A percentile compares a stretch with the other conserved stretches of the same genome.
These are phyloP conservation scores for Lenzites betulinus DNA, from an alignment of 768 basidiomycete genomes.

Conservation along the genomic window DNA sequence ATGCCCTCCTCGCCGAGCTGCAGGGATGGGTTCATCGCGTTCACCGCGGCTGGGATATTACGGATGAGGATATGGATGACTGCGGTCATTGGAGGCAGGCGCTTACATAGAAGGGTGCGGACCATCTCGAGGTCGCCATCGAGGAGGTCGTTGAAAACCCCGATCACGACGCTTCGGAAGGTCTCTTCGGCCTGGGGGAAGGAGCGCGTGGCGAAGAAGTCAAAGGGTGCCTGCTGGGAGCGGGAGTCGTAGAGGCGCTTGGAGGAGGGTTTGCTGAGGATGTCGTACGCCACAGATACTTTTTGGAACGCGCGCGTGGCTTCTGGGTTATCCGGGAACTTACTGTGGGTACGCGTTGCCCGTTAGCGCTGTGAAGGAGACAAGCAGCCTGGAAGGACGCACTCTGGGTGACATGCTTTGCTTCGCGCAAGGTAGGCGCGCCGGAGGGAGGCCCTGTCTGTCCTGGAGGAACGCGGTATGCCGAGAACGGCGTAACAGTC, in stretches of 20 bases:
- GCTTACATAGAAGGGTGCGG: conserved; percentile 64
- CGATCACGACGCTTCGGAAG: conserved; percentile 69
- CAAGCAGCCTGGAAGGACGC: conserved; percentile 28
- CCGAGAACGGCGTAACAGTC: conserved; percentile 79
- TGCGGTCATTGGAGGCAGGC: not conserved
- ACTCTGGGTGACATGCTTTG: conserved; percentile 86
- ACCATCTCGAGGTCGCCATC: conserved; percentile 89
- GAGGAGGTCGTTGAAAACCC: conserved; percentile 79
- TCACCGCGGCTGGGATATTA: conserved; percentile 58
- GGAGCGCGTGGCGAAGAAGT: conserved; percentile 56
- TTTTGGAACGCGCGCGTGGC: conserved; percentile 87
- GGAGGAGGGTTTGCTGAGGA: conserved; percentile 72
- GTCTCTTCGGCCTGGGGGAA: conserved; percentile 74
- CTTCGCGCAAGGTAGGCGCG: conserved; percentile 78
- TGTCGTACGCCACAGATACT: conserved; percentile 80
- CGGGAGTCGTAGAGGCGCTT: conserved; percentile 68
- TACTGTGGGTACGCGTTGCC: conserved; percentile 44
- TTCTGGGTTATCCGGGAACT: conserved; percentile 74
- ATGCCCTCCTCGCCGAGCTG: conserved; percentile 79
- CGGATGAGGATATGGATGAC: not conserved
- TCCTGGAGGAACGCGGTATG: conserved; percentile 45
- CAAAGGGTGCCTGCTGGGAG: conserved; percentile 45
- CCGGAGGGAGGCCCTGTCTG: conserved; percentile 66
- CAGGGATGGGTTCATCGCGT: conserved; percentile 78
- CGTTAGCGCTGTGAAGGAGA: not conserved